Conservation (phyloP, 2,329 filamentous ascomycete species). For the Cyphellophora attinorum region DNA sequence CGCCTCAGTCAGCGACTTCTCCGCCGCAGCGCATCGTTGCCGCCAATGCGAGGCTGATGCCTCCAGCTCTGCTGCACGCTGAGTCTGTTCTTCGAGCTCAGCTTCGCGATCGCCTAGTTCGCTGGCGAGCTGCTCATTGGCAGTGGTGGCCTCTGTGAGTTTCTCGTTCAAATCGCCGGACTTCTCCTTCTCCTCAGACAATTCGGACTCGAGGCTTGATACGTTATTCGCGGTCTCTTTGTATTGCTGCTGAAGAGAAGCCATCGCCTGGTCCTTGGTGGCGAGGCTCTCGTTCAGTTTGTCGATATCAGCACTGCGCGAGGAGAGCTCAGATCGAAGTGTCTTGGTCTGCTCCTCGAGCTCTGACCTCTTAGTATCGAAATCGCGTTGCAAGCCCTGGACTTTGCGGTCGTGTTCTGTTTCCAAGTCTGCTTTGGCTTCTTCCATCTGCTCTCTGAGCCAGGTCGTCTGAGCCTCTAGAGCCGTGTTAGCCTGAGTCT, state of each 20-base stretch:
- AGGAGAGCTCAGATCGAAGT: too few species aligned
- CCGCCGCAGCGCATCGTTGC: neutral
- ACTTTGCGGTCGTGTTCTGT: neutral
- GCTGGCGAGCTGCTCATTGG: neutral
- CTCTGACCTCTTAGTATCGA: too few species aligned
- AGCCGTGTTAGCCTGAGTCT: neutral
- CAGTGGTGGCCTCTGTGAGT: neutral
- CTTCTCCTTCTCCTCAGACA: neutral
- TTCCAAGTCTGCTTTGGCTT: neutral
- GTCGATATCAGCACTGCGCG: neutral
- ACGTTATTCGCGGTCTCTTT: neutral
- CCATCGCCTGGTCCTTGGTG: neutral
- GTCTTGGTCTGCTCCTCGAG: too few species aligned
- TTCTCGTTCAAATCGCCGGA: neutral
- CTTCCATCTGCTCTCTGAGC: neutral
- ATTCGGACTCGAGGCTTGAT: neutral
- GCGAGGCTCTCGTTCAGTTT: neutral
- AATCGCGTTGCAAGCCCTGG: too few species aligned
- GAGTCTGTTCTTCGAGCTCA: neutral
- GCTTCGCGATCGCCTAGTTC: neutral
- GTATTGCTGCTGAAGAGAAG: neutral
- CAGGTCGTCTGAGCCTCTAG: neutral
- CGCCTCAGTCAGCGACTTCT: neutral
- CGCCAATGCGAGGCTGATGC: neutral
- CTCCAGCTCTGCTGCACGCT: neutral